phyloP scores from a whole-genome alignment of 1,284 basidiomycete species.

The Cryptococcus sp. region DNA sequence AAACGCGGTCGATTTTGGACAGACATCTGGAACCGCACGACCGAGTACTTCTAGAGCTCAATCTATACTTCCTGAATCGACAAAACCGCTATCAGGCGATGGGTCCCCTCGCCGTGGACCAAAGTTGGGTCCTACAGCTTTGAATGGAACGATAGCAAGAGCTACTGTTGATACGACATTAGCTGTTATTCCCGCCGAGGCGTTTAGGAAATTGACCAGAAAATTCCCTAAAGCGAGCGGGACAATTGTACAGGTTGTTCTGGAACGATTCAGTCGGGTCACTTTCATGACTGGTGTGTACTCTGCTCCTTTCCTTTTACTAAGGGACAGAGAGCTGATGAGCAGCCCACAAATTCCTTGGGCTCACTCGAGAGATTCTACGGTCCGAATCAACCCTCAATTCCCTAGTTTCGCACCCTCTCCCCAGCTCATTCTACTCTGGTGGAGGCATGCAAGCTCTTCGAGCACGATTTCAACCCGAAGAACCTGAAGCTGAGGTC shows the following conservation, averaged over 20 bases:
- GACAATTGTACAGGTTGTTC: conserved; percentile 67
- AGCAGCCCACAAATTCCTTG: conserved; percentile 91
- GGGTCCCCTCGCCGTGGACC: not conserved
- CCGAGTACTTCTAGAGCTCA: not conserved
- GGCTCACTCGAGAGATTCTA: conserved; percentile 90
- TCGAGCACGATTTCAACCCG: conserved; percentile 66
- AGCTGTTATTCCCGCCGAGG: conserved; percentile 97
- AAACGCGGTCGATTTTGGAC: not conserved
- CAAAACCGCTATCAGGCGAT: not conserved
- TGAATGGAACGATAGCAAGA: conserved; percentile 63
- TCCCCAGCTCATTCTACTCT: conserved; percentile 87
- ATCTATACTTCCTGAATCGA: conserved; percentile 4
- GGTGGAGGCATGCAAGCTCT: conserved; percentile 86
- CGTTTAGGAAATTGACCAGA: conserved; percentile 75
- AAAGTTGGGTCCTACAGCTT: conserved; percentile 9
- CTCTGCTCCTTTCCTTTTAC: not conserved
- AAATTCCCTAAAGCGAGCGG: conserved; percentile 96
- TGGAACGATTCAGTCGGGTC: conserved; percentile 92
- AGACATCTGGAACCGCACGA: not conserved
- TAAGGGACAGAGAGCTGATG: no score
- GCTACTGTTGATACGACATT: conserved; percentile 92
- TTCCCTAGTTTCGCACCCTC: conserved; percentile 88
- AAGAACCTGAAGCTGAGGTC: conserved; percentile 15
- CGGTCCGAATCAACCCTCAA: conserved; percentile 96
- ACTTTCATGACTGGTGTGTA: conserved; percentile 66